Base-by-base conservation (phyloP, 2,329 filamentous ascomycete genomes). In the Ascochyta rabiei region DNA sequence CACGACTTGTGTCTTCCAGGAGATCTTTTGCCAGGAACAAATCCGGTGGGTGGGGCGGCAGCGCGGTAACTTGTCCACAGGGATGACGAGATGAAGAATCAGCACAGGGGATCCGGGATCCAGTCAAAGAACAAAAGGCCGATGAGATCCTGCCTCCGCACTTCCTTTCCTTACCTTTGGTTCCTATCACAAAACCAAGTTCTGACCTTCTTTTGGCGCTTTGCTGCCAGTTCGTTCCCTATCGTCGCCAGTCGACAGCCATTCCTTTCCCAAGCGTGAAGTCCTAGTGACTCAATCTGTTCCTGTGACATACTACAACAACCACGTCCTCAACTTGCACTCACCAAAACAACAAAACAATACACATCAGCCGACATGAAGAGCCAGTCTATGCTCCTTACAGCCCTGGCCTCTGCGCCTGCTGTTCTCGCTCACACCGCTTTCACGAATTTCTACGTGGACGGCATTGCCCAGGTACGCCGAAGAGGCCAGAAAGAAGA, bases 231-330 rank as follows among this genome's bases (percentile, higher is more conserved):
- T 65, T 63, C 72, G 59, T 63, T 75, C 71, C 54, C 68, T 74
- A 63, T 56, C 53, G 71, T 73, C 73, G 72, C 73, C 64, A 75
- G 72, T 70, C 73, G 72, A 71, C 54, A 43, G 50, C 56, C 71
- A 51, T 70, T 73, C 68, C 56, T 73, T 69, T 58, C 33, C 52
- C 57, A 57, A 37, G 47, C 37, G 51, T 48, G 49, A 52, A 66
- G 70, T 73, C 71, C 71, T 63, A 72, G 71, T 52, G 70, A 73
- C 68, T 66, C 46, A 50, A 37, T 63, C 56, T 60, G 43, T 67
- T 67, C 62, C 31, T 68, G 59, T 70, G 47, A 60, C 49, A 64
- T 64, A 63, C 54, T 58, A 65, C 47, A 19, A 59, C 48, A 55
- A 51, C 48, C 35, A 41, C 52, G 53, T 47, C 35, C 10, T 49